Percentiles rank a stretch among this genome's conserved stretches.
Conservation (phyloP, 2,329 filamentous ascomycete genomes). For the Penicillium sp. region DNA sequence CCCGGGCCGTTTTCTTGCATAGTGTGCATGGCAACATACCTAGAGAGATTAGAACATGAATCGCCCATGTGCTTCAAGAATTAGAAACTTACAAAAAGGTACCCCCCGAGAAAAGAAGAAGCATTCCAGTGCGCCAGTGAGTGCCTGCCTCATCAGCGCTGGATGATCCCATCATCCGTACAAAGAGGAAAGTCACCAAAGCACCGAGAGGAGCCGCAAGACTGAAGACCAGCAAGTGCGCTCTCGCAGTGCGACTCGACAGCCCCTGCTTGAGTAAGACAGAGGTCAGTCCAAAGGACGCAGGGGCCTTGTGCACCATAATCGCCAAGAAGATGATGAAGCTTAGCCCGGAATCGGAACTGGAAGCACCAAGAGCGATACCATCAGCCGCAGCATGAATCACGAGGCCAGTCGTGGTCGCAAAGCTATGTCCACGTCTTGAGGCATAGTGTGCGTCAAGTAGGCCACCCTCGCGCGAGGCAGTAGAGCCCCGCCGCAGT, state of each 20-base stretch:
- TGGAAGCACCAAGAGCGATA: slow-evolving; percentile 90
- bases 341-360: slow-evolving; percentile 71
- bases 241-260: slow-evolving; percentile 76
- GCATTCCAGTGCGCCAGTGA: slow-evolving; percentile 85
- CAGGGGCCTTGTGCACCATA: slow-evolving; percentile 95
- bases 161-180: slow-evolving; percentile 62
- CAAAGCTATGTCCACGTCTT: slow-evolving; percentile 54
- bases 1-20: slow-evolving; percentile 70
- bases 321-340: slow-evolving; percentile 94
- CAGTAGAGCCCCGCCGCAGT: slow-evolving; percentile 44
- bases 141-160: slow-evolving; percentile 55
- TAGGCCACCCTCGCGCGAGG: slow-evolving; percentile 39
- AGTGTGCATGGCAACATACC: slow-evolving; percentile 96
- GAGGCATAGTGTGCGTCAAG: slow-evolving; percentile 30
- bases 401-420: slow-evolving; percentile 90
- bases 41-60: slow-evolving; percentile 36
- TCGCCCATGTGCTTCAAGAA: neutral
- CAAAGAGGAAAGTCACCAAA: slow-evolving; percentile 73
- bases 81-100: slow-evolving; percentile 75
- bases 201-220: slow-evolving; percentile 85
- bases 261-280: slow-evolving; percentile 86
- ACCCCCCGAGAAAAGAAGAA: slow-evolving; percentile 90
- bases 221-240: slow-evolving; percentile 86
- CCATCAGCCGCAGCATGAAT: slow-evolving; percentile 95
- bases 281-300: slow-evolving; percentile 89